phyloP scores from a whole-genome alignment of 371 early-diverging fungal species.

The Mucor lusitanicus region DNA sequence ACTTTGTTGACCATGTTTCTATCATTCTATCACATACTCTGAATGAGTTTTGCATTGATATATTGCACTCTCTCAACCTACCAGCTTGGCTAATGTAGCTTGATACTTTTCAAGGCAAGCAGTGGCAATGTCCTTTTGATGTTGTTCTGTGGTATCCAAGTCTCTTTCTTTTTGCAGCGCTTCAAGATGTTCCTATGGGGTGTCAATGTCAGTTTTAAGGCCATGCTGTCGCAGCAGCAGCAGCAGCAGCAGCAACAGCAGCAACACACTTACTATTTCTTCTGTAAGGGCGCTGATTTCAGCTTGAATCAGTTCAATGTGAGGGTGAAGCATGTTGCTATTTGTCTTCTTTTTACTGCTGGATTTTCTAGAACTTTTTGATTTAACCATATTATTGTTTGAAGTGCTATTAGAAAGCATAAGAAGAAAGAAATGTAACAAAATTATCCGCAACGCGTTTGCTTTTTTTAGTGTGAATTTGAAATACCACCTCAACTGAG shows the following conservation, averaged over 20 bases:
- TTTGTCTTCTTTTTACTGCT: neutral
- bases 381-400: neutral
- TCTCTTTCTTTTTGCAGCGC: constrained; percentile 9
- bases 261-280: constrained; percentile 22
- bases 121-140: neutral
- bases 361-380: neutral
- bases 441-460: neutral
- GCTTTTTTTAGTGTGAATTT: no score
- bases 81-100: constrained; percentile 2
- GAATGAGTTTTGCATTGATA: neutral
- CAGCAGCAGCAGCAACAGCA: no score
- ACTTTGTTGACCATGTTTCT: neutral
- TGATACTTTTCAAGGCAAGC: constrained; percentile 12
- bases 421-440: neutral
- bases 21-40: neutral
- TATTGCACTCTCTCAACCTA: neutral
- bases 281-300: constrained; percentile 25
- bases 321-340: constrained; percentile 10
- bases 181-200: constrained; percentile 1
- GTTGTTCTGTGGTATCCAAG: constrained; percentile 4
- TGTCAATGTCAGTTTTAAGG: neutral
- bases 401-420: neutral
- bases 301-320: constrained; percentile 27
- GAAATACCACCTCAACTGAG: no score
- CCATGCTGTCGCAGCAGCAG: no score